Conservation (phyloP, 176 grass and related monocot species). For the Tillandsia leiboldiana region DNA sequence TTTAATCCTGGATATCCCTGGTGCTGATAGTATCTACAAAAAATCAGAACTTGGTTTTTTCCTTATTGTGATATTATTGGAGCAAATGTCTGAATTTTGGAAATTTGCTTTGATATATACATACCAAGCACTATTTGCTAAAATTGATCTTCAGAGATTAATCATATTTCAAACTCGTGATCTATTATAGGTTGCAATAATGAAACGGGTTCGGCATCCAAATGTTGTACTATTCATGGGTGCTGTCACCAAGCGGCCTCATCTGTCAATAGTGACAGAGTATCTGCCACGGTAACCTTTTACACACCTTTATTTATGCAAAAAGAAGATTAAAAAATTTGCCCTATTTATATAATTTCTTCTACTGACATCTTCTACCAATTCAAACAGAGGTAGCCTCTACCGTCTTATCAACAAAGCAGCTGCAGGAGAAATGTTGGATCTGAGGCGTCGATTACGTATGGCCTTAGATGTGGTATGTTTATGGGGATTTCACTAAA, state of each 20-base stretch:
- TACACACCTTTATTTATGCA: not conserved
- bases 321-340: no score
- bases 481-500: constrained; percentile 6
- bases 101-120: no score
- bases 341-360: not conserved
- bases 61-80: no score
- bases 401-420: constrained; percentile 71
- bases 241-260: constrained; percentile 68
- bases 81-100: no score
- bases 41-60: no score
- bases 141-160: not conserved
- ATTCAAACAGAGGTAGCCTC: constrained; percentile 69
- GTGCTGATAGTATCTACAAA: no score
- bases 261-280: constrained; percentile 88
- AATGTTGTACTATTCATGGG: constrained; percentile 97
- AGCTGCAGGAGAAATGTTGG: constrained; percentile 59
- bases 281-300: constrained; percentile 68
- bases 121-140: not conserved
- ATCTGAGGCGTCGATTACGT: constrained; percentile 59
- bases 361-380: not conserved
- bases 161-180: not conserved
- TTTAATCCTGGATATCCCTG: no score
- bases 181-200: constrained; percentile 59
- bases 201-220: constrained; percentile 88
- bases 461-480: constrained; percentile 86